phyloP scores from a whole-genome alignment of 2,329 filamentous ascomycete species.

The Colletotrichum camelliae region DNA sequence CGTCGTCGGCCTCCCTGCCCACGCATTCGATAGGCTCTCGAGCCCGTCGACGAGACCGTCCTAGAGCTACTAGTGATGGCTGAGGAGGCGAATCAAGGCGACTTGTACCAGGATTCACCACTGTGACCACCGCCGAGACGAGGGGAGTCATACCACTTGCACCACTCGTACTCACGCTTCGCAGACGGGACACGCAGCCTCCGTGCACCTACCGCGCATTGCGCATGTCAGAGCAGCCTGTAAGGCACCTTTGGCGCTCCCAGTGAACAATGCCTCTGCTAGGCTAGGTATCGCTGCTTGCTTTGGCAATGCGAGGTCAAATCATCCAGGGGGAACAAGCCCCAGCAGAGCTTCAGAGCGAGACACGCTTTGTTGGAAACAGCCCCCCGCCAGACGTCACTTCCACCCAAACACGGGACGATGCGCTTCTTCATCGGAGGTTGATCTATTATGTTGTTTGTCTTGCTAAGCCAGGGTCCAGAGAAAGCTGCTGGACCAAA shows the following conservation, averaged over 20 bases:
- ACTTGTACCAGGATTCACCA: constrained; percentile 16
- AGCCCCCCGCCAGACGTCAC: constrained; percentile 9
- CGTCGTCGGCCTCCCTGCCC: not conserved
- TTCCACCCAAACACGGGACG: not conserved
- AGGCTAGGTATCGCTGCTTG: not conserved
- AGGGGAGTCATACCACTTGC: constrained; percentile 12
- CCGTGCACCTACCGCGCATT: constrained; percentile 4
- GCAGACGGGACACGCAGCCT: not conserved
- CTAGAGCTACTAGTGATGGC: constrained; percentile 3
- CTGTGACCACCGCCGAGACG: constrained; percentile 4
- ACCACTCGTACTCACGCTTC: not conserved
- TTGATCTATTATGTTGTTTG: not conserved
- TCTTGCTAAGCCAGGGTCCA: not conserved
- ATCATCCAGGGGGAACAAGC: not conserved
- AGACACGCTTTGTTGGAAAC: constrained; percentile 13
- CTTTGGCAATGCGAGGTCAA: not conserved
- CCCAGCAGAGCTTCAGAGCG: not conserved
- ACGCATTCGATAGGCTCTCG: constrained; percentile 12
- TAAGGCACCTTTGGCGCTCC: constrained; percentile 17
- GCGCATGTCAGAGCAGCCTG: constrained; percentile 15
- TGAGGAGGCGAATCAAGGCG: constrained; percentile 12
- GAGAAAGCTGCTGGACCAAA: not conserved
- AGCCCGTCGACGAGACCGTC: not conserved
- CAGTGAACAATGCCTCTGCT: not conserved
- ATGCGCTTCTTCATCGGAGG: constrained; percentile 1